phyloP scores from a whole-genome alignment of 106 monocot genomes.

The Phalaenopsis equestris region DNA sequence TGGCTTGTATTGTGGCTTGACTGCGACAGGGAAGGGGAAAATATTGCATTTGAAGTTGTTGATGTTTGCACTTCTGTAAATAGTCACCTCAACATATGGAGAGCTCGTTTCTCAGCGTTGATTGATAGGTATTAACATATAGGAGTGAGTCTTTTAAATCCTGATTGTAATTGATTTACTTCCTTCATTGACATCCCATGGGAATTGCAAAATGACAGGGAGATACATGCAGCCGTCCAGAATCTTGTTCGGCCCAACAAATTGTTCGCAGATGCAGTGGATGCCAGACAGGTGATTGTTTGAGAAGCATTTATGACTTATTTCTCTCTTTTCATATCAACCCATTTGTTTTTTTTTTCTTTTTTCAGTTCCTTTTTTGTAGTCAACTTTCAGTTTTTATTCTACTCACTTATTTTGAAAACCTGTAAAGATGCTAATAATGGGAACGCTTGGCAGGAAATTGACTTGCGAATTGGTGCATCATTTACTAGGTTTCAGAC shows the following conservation, averaged over 20 bases:
- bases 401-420: background rate
- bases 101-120: conserved; percentile 94
- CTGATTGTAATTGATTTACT: background rate
- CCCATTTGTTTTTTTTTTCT: background rate
- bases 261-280: conserved; percentile 90
- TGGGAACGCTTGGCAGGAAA: conserved; percentile 57
- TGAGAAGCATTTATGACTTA: background rate
- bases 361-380: background rate
- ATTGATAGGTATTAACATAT: conserved; percentile 56
- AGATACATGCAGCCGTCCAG: conserved; percentile 79
- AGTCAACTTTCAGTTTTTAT: background rate
- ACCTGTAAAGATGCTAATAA: background rate
- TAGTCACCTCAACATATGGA: conserved; percentile 62
- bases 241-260: conserved; percentile 89
- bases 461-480: conserved; percentile 93
- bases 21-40: conserved; percentile 98
- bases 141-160: background rate
- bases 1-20: conserved; percentile 98
- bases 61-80: conserved; percentile 81
- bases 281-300: conserved; percentile 80
- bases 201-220: conserved; percentile 43
- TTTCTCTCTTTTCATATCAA: background rate
- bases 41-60: conserved; percentile 95
- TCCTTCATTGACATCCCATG: background rate
- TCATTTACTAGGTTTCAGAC: conserved; percentile 99